Conservation (phyloP, 2,329 filamentous ascomycete genomes). For the Cladophialophora bantiana region DNA sequence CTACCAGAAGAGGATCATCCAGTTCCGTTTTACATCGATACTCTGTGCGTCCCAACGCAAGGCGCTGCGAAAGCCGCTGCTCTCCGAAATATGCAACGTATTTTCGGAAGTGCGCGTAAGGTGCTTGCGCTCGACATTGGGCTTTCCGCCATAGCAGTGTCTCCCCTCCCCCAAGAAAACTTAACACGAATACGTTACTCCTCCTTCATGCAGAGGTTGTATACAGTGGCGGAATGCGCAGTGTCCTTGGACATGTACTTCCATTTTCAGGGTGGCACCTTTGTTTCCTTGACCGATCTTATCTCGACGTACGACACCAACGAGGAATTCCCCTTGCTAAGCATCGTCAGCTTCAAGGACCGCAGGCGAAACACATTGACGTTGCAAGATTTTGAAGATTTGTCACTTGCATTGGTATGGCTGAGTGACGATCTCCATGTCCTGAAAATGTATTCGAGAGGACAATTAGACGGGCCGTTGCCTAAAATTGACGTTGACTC, state of each 20-base stretch:
- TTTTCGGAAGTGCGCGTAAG: background rate
- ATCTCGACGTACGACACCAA: background rate
- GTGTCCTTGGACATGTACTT: background rate
- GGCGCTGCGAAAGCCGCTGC: background rate
- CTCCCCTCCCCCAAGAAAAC: background rate
- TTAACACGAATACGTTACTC: slow-evolving; percentile 3
- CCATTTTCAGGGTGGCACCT: background rate
- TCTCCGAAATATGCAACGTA: background rate
- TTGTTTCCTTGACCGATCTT: background rate
- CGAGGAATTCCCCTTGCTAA: slow-evolving; percentile 1
- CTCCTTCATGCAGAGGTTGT: slow-evolving; percentile 2
- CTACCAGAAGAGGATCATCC: background rate
- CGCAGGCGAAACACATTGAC: background rate
- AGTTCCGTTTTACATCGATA: slow-evolving; percentile 4
- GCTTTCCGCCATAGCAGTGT: background rate
- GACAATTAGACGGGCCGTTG: background rate
- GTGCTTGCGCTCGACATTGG: background rate
- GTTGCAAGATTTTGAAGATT: background rate
- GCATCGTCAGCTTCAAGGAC: background rate
- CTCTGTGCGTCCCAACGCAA: background rate
- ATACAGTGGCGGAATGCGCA: background rate
- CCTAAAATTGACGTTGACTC: background rate
- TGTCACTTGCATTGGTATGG: background rate
- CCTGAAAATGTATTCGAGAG: background rate
- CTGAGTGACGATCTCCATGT: background rate